Base-by-base conservation (phyloP, 2,329 filamentous ascomycete species). In the Zasmidium angulare region DNA sequence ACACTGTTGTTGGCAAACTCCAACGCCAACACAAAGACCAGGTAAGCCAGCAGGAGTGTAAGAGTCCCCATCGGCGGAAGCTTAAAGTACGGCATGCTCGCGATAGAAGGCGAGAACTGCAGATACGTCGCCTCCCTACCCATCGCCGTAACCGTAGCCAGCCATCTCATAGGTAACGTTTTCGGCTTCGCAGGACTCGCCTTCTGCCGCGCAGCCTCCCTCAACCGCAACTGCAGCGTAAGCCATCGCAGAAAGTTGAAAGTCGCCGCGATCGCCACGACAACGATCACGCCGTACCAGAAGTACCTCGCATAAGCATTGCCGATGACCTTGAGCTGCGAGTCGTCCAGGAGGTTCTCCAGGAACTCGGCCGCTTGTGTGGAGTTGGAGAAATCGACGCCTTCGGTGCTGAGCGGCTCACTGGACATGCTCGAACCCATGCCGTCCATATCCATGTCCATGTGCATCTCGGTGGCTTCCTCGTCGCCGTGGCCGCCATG, bases 251-350 rank as follows among this genome's bases (percentile, higher is more conserved):
- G 55, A 10, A 71, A 60, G 50, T 75, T 74, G 63, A 70, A 68
- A 6, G 75, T 59, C 9, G 69, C 67, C n/a, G 65, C 67, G 20
- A 73, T 60, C 1, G 50, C 72, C 43, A 77, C 69, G 3, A 76
- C 64, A 10, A 71, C 68, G 17, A 71, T 71, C 22, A 75, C 65
- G 2, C 74, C 75, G 54, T 75, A 77, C 75, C 75, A 77, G 59
- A 77, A 77, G 55, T 73, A 67, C 36, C 70, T 68, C 1, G 75
- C 75, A 56, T 74, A 72, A 26, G 66, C 66, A 55, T 76, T 75
- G 3, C 70, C 75, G 29, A 69, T 67, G 12, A 73, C 43, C 50
- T 75, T 71, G 29, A 77, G 70, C 20, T 68, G 62, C 6, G 65
- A 67, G 55, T 77, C 75, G 60, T 77, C 72, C 10, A 76, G 65